Percentiles rank a stretch among this genome's conserved stretches.
These are phyloP conservation scores for Begonia loranthoides DNA, from an alignment of 306 rosid species.

Conservation along the genomic window DNA sequence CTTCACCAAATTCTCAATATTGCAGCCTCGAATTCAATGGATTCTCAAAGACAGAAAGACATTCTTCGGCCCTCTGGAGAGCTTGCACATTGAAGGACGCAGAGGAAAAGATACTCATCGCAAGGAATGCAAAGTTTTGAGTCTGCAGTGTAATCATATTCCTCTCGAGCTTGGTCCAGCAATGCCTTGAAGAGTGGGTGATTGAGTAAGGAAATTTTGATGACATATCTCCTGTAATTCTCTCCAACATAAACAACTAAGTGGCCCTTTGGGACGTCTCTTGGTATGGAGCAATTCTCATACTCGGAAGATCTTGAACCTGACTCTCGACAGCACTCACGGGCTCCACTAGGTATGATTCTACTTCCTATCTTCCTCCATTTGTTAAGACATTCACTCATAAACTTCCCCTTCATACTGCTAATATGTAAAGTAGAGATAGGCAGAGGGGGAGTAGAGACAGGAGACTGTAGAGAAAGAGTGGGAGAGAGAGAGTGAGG, in stretches of 20 bases:
- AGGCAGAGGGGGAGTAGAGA: slow-evolving; percentile 8
- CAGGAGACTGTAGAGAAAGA: slow-evolving; percentile 7
- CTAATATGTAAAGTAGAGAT: slow-evolving; percentile 5
- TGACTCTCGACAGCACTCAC: slow-evolving; percentile 44
- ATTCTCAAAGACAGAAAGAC: no score
- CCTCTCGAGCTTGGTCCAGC: slow-evolving; percentile 69
- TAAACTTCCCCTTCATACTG: slow-evolving; percentile 28
- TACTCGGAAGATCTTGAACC: slow-evolving; percentile 29
- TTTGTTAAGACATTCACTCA: slow-evolving; percentile 52
- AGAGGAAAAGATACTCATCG: slow-evolving; percentile 51
- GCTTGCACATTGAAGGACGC: slow-evolving; percentile 30
- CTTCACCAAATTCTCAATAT: no score
- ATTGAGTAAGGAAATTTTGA: slow-evolving; percentile 39
- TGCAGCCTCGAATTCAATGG: no score
- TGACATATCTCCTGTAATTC: slow-evolving; percentile 54
- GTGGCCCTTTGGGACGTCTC: slow-evolving; percentile 87
- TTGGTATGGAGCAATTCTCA: slow-evolving; percentile 38
- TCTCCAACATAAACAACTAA: slow-evolving; percentile 68
- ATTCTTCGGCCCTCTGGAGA: slow-evolving; percentile 20
- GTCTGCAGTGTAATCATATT: slow-evolving; percentile 38
- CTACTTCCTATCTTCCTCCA: slow-evolving; percentile 52
- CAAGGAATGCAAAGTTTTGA: slow-evolving; percentile 73
- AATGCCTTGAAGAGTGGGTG: slow-evolving; percentile 77
- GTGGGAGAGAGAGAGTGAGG: slow-evolving; percentile 9
- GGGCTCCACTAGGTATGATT: slow-evolving; percentile 31